Percentiles rank a stretch among this genome's conserved stretches.
phyloP scores from a whole-genome alignment of 169 alveolate genomes.

The Cryptosporidium viatorum region DNA sequence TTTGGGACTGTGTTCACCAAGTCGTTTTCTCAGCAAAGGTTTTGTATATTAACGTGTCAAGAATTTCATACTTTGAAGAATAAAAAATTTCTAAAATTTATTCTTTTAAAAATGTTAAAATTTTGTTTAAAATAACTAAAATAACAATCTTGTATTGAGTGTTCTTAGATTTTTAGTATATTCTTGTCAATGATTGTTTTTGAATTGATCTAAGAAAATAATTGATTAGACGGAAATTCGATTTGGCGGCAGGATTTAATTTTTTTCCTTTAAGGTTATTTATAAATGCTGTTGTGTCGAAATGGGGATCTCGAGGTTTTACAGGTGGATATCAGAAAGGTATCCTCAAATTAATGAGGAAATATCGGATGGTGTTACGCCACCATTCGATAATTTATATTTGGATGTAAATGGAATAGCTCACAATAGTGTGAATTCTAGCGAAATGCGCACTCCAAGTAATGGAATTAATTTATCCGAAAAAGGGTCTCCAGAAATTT shows the following conservation, averaged over 20 bases:
- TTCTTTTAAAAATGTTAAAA: no score
- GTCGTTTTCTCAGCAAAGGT: not conserved
- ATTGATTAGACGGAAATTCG: not conserved
- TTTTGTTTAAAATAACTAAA: not conserved
- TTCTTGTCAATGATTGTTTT: not conserved
- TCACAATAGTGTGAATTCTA: conserved; percentile 93
- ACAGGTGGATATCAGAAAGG: conserved; percentile 90
- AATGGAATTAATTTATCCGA: conserved; percentile 79
- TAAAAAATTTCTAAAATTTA: no score
- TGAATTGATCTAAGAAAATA: not conserved
- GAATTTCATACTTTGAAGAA: not conserved
- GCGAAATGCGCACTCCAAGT: conserved; percentile 79
- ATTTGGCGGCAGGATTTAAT: not conserved
- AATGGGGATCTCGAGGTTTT: conserved; percentile 94
- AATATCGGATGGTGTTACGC: conserved; percentile 78
- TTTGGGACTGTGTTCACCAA: not conserved
- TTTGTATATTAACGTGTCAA: not conserved
- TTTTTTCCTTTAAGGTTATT: not conserved
- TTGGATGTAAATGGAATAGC: conserved; percentile 96
- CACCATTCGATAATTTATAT: conserved; percentile 91
- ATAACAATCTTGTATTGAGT: no score
- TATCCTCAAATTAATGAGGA: conserved; percentile 91
- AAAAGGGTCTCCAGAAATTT: conserved; percentile 84
- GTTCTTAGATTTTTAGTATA: not conserved
- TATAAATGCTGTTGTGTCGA: not conserved